Evolutionary conservation across 495 filamentous ascomycete genomes (phyloP), one percentile per base, ranked within the genome.

Genomic region (Aspergillus biplanus): DNA sequence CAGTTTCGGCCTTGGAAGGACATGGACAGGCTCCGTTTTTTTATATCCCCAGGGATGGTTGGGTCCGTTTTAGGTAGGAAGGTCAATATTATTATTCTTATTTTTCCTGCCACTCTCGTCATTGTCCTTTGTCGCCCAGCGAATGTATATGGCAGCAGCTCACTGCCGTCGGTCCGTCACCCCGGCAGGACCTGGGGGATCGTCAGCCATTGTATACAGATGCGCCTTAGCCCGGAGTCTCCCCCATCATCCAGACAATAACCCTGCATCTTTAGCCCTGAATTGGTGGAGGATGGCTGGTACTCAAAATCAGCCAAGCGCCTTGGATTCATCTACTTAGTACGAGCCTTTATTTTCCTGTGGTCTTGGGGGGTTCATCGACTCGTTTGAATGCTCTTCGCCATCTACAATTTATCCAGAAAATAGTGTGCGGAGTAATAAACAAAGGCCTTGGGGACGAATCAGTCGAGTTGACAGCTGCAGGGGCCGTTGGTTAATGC

Each of bases 161-260:
- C 34, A 55, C 52, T 52, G 50, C 33, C 55, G 58, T 62, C 62
- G 66, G 66, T 44, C 65, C 62, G 66, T 62, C 50, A 52, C 32
- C 8, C 66, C 62, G 66, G 42, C 52, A 31, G 42, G 42, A 57
- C 46, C 39, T 55, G 39, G 58, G 49, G 32, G 52, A 62, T 61
- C 55, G 55, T 37, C 59, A 54, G 35, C 32, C 12, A 46, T 15
- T 44, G 39, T 6, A 44, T 44, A 44, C 39, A 44, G 39, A 13
- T 44, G 37, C 8, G 37, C 37, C 37, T 13, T 39, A 39, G 37
- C 37, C 37, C 13, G 37, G 37, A 7, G 7, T 39, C 13, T 39
- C 37, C 37, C 37, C 13, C 37, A 3, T 13, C 37, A 39, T 39
- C 37, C 1, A 39, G 37, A 13, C 37, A 39, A 13, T 39, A 39